Percentiles rank a stretch among this genome's conserved stretches.
Evolutionary conservation across 1,284 basidiomycete genomes (phyloP).

Genomic region (Golubevia pallescens): DNA sequence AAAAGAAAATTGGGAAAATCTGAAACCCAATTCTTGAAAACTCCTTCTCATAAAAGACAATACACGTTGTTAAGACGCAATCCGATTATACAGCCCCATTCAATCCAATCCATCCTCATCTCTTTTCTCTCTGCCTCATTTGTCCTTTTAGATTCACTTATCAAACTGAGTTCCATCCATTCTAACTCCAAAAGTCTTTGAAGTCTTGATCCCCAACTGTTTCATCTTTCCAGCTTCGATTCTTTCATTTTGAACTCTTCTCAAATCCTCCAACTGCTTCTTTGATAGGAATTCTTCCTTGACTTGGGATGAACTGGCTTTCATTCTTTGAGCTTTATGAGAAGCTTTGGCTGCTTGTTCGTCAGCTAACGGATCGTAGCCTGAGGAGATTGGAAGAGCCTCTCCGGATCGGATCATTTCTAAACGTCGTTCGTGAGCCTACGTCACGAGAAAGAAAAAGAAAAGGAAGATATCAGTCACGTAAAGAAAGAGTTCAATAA

Average conservation of each 20-base stretch:
- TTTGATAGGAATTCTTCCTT: conserved; percentile 7
- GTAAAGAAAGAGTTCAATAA: too few species aligned
- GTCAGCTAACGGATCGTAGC: conserved; percentile 17
- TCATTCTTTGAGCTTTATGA: neutral
- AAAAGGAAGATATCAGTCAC: neutral
- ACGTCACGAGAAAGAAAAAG: neutral
- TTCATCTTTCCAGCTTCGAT: conserved; percentile 23
- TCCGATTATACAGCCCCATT: too few species aligned
- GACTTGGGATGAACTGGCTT: neutral
- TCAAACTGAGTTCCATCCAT: conserved; percentile 16
- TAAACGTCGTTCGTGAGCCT: conserved; percentile 15
- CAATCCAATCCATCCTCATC: too few species aligned
- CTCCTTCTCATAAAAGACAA: too few species aligned
- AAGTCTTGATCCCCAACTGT: conserved; percentile 14
- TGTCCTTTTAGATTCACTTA: too few species aligned
- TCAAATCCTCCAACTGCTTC: conserved; percentile 16
- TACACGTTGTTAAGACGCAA: too few species aligned
- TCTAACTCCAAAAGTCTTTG: conserved; percentile 11
- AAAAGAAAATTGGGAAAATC: too few species aligned
- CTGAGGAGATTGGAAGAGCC: conserved; percentile 9
- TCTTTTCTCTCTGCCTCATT: too few species aligned
- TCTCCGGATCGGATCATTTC: conserved; percentile 17
- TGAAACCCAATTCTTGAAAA: too few species aligned
- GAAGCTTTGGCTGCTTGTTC: conserved; percentile 16
- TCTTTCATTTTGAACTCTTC: conserved; percentile 18